Percentiles rank a stretch among this genome's conserved stretches.
phyloP scores from a whole-genome alignment of 116 monocot species.

The Cymodocea nodosa region DNA sequence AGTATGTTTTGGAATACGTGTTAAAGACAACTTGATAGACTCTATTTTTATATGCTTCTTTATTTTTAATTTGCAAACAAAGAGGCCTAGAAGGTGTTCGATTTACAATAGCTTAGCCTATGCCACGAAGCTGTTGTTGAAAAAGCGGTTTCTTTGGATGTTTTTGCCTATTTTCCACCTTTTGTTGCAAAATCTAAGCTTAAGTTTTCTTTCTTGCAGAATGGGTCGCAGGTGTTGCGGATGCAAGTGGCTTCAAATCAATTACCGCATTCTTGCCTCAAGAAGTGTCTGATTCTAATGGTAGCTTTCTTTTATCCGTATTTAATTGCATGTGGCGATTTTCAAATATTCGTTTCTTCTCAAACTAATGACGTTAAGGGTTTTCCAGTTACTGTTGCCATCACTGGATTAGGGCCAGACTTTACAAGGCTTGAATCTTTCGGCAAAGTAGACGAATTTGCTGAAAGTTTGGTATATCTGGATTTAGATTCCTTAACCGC shows the following conservation, averaged over 20 bases:
- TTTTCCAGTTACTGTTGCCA: constrained; percentile 65
- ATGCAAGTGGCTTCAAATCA: constrained; percentile 46
- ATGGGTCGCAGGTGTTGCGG: constrained; percentile 50
- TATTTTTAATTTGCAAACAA: no score
- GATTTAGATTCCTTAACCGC: background rate
- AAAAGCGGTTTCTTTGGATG: no score
- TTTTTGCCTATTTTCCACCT: no score
- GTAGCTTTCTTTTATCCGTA: constrained; percentile 11
- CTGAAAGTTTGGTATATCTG: constrained; percentile 18
- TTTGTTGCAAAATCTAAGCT: background rate
- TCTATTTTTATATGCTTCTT: no score
- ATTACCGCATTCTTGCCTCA: constrained; percentile 77
- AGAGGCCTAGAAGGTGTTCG: no score
- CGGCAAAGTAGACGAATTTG: constrained; percentile 75
- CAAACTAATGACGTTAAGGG: background rate
- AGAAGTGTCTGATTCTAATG: constrained; percentile 59
- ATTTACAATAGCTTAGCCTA: no score
- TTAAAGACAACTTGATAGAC: no score
- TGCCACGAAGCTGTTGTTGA: no score
- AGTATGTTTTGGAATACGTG: no score
- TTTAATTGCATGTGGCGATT: background rate
- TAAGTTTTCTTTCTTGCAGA: constrained; percentile 26
- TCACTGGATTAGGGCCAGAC: constrained; percentile 72
- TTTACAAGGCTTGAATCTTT: constrained; percentile 78
- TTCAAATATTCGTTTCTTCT: constrained; percentile 1